Percentiles rank a stretch among this genome's conserved stretches.
Conservation (phyloP, 805 yeast species). For the Candida dendrica region DNA sequence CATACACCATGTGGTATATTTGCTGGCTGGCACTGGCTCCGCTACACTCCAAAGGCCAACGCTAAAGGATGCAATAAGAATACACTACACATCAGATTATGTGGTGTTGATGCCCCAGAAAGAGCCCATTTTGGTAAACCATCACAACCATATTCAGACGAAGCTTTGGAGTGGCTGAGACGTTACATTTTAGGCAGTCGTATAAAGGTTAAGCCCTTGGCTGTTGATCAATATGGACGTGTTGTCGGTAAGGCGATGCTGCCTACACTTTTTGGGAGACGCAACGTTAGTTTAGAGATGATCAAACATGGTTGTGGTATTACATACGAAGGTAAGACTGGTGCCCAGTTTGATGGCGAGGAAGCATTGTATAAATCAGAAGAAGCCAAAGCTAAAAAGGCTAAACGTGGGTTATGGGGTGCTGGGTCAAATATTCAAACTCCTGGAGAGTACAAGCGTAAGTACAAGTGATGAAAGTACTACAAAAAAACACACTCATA, state of each 20-base stretch:
- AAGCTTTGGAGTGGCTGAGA: conserved; percentile 75
- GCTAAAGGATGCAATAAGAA: conserved; percentile 41
- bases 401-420: conserved; percentile 65
- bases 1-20: conserved; percentile 89
- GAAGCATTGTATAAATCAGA: conserved; percentile 51
- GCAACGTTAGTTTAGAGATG: conserved; percentile 87
- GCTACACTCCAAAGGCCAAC: conserved; percentile 54
- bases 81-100: conserved; percentile 75
- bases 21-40: conserved; percentile 92
- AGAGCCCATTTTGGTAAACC: conserved; percentile 90
- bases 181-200: conserved; percentile 55
- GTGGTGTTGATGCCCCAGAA: conserved; percentile 97
- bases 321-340: conserved; percentile 75
- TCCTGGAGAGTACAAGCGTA: conserved; percentile 73
- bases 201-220: conserved; percentile 70
- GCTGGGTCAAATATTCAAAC: conserved; percentile 39
- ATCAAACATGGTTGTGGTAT: conserved; percentile 74
- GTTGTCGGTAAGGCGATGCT: conserved; percentile 66
- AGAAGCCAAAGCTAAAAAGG: conserved; percentile 52
- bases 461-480: conserved; percentile 18
- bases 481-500: not conserved
- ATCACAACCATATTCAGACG: conserved; percentile 81
- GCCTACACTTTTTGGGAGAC: conserved; percentile 55
- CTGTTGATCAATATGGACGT: conserved; percentile 83
- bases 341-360: conserved; percentile 81